phyloP scores from a whole-genome alignment of 176 grass and related monocot genomes.

The Zoysia pacifica region DNA sequence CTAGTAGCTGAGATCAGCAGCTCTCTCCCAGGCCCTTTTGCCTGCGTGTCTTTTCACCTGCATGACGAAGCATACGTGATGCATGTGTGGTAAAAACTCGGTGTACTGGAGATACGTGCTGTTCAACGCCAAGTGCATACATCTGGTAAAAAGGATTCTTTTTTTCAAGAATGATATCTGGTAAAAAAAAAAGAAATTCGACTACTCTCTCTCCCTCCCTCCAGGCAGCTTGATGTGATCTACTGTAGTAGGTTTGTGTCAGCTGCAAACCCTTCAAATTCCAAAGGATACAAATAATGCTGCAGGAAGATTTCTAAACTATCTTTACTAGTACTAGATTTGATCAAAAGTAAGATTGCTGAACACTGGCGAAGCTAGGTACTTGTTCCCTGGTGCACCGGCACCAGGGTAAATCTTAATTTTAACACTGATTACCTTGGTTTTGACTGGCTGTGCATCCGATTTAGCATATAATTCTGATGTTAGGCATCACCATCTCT shows the following conservation, averaged over 20 bases:
- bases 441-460: no score
- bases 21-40: constrained; percentile 31
- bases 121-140: not conserved
- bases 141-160: not conserved
- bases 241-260: constrained; percentile 3
- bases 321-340: no score
- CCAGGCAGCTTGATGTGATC: not conserved
- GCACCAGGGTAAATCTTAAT: no score
- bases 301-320: not conserved
- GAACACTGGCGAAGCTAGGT: no score
- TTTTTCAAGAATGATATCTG: no score
- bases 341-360: no score
- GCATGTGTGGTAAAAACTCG: constrained; percentile 21
- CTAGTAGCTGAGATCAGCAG: not conserved
- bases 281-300: constrained; percentile 26
- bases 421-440: no score
- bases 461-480: no score
- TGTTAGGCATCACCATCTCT: no score
- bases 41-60: constrained; percentile 48
- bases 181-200: constrained; percentile 9
- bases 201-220: not conserved
- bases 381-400: no score
- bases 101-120: not conserved
- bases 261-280: not conserved
- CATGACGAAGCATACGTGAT: not conserved